A percentile compares a stretch with the other conserved stretches of the same genome.
phyloP scores from a whole-genome alignment of 805 yeast genomes.

The Ogataea salicorniae region DNA sequence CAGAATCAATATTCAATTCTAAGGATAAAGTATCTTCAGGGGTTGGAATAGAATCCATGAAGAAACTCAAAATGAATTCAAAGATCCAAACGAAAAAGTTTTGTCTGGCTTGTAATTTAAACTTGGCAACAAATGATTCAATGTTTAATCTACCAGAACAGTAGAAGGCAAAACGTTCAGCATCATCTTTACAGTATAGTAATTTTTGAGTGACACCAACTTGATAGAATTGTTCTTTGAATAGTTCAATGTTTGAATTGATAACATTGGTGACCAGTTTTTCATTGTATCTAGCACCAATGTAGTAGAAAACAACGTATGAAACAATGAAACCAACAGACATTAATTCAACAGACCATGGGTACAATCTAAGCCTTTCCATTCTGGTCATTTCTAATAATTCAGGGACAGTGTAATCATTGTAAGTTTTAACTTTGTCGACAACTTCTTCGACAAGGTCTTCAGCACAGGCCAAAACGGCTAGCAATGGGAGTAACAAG shows the following conservation, averaged over 20 bases:
- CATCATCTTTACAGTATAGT: conserved; percentile 54
- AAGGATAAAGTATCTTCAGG: conserved; percentile 61
- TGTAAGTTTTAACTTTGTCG: not conserved
- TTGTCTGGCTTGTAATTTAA: conserved; percentile 73
- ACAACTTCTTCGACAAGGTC: not conserved
- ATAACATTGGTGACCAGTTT: conserved; percentile 50
- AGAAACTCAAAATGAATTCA: conserved; percentile 57
- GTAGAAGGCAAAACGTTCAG: conserved; percentile 59
- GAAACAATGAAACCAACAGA: conserved; percentile 47
- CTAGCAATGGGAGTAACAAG: not conserved
- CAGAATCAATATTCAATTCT: conserved; percentile 48
- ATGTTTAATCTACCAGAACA: conserved; percentile 88
- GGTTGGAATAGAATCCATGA: conserved; percentile 48
- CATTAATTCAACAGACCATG: conserved; percentile 72
- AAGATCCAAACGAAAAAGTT: conserved; percentile 62
- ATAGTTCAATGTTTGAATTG: conserved; percentile 38
- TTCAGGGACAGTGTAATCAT: not conserved
- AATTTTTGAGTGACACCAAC: conserved; percentile 54
- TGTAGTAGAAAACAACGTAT: conserved; percentile 45
- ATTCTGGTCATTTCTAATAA: conserved; percentile 45
- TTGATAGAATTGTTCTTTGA: conserved; percentile 68
- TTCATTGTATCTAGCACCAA: conserved; percentile 59
- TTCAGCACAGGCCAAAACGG: conserved; percentile 1
- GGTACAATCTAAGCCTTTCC: conserved; percentile 54
- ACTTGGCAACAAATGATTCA: conserved; percentile 52